A percentile compares a stretch with the other conserved stretches of the same genome.
These are phyloP conservation scores for Talaromyces nanjingensis DNA, from an alignment of 495 filamentous ascomycete genomes.

Conservation along the genomic window DNA sequence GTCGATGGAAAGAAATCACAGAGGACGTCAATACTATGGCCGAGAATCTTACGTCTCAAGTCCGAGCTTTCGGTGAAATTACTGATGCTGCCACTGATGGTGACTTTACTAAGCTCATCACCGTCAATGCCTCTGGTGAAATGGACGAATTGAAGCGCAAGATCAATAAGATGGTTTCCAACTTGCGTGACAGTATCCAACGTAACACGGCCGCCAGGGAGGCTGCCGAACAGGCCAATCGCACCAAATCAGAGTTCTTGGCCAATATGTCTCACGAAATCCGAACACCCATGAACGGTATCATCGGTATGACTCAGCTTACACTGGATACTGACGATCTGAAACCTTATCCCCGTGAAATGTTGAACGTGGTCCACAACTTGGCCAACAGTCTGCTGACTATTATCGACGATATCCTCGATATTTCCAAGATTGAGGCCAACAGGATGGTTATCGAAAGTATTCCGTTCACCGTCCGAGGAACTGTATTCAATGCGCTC, in stretches of 20 bases:
- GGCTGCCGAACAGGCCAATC: slow-evolving; percentile 93
- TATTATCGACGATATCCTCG: slow-evolving; percentile 98
- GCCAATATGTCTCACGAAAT: slow-evolving; percentile 99
- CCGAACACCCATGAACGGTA: slow-evolving; percentile 82
- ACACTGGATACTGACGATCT: slow-evolving; percentile 89
- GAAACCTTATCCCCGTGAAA: slow-evolving; percentile 91
- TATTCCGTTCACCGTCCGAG: slow-evolving; percentile 91
- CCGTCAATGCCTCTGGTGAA: slow-evolving; percentile 96
- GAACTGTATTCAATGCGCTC: slow-evolving; percentile 94
- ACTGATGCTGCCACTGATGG: slow-evolving; percentile 95
- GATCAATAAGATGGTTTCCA: slow-evolving; percentile 99
- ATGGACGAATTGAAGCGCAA: slow-evolving; percentile 99
- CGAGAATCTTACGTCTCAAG: slow-evolving; percentile 94
- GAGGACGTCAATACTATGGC: slow-evolving; percentile 99
- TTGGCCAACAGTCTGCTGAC: slow-evolving; percentile 94
- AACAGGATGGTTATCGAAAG: slow-evolving; percentile 99
- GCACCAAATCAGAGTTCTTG: slow-evolving; percentile 97
- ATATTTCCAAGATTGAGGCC: slow-evolving; percentile 99
- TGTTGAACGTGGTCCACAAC: slow-evolving; percentile 98
- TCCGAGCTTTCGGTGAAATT: slow-evolving; percentile 95
- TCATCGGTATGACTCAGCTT: slow-evolving; percentile 95
- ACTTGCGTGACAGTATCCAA: slow-evolving; percentile 92
- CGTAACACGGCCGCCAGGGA: slow-evolving; percentile 95
- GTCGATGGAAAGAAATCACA: slow-evolving; percentile 97
- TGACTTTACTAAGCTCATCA: slow-evolving; percentile 94